Evolutionary conservation across 306 rosid species (phyloP).

Genomic region (Fragaria iinumae): DNA sequence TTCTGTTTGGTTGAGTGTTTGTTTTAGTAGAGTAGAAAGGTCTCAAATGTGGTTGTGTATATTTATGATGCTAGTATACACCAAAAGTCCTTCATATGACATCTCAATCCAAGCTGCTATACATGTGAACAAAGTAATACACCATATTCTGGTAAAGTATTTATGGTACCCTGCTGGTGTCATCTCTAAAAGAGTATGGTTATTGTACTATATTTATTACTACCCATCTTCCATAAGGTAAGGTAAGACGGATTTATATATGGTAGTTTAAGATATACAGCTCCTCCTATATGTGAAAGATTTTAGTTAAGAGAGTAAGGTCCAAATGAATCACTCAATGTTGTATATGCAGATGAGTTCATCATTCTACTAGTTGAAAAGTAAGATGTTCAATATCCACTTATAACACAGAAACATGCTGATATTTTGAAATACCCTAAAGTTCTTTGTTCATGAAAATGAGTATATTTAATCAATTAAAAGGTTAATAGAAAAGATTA

Average conservation of each 20-base stretch:
- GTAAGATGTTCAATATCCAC: no score
- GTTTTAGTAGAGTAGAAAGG: not conserved
- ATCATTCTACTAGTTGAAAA: not conserved
- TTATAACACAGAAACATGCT: not conserved
- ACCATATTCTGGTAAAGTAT: not conserved
- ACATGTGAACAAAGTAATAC: not conserved
- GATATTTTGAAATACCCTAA: no score
- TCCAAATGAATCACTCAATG: not conserved
- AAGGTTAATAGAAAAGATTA: not conserved
- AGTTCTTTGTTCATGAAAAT: not conserved
- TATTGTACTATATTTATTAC: not conserved
- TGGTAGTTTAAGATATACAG: not conserved
- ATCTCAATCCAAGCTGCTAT: not conserved
- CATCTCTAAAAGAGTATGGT: not conserved
- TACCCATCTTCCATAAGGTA: not conserved
- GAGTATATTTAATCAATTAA: not conserved
- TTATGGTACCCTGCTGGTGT: not conserved
- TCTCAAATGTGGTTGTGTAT: not conserved
- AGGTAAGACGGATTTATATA: not conserved
- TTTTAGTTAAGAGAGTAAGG: not conserved
- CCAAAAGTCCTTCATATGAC: not conserved
- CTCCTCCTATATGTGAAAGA: not conserved
- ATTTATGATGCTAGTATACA: not conserved
- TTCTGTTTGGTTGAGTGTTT: not conserved
- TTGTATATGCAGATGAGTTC: not conserved